Conservation (phyloP, 2,329 filamentous ascomycete genomes). For the Colletotrichum destructivum region DNA sequence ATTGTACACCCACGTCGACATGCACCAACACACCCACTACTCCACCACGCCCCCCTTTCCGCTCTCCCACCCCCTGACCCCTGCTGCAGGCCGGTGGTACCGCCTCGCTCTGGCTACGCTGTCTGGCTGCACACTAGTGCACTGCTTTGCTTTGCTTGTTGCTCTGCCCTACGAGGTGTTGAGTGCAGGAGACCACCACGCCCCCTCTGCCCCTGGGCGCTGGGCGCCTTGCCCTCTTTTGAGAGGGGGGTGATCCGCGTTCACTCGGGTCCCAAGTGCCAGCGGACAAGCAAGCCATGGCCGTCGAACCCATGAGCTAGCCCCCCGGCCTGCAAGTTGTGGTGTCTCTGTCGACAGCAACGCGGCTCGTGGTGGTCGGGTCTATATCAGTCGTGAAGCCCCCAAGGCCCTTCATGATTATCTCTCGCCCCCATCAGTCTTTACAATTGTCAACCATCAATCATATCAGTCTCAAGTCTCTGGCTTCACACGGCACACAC, state of each 20-base stretch:
- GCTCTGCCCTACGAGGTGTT: constrained; percentile 40
- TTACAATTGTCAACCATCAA: constrained; percentile 8
- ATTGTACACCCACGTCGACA: constrained; percentile 16
- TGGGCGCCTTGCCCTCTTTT: constrained; percentile 25
- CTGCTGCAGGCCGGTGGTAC: constrained; percentile 32
- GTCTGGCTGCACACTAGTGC: no score
- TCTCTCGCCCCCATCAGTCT: constrained; percentile 42
- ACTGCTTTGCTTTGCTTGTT: constrained; percentile 31
- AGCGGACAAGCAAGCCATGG: constrained; percentile 23
- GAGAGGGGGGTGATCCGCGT: constrained; percentile 35
- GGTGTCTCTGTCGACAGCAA: constrained; percentile 34
- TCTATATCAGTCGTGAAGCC: constrained; percentile 44
- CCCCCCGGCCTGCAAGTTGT: constrained; percentile 28
- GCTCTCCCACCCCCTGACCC: constrained; percentile 18
- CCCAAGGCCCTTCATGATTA: constrained; percentile 37
- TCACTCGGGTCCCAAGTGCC: constrained; percentile 32
- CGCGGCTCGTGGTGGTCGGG: constrained; percentile 32
- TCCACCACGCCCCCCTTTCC: constrained; percentile 22
- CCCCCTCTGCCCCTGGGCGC: constrained; percentile 28
- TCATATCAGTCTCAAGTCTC: constrained; percentile 19
- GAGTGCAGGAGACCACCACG: constrained; percentile 19
- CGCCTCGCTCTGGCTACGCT: constrained; percentile 22
- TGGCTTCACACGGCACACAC: constrained; percentile 9
- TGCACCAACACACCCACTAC: constrained; percentile 6
- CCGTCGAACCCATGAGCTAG: constrained; percentile 32